Evolutionary conservation across 495 filamentous ascomycete genomes (phyloP).

Genomic region (Hypoxylon cercidicola): DNA sequence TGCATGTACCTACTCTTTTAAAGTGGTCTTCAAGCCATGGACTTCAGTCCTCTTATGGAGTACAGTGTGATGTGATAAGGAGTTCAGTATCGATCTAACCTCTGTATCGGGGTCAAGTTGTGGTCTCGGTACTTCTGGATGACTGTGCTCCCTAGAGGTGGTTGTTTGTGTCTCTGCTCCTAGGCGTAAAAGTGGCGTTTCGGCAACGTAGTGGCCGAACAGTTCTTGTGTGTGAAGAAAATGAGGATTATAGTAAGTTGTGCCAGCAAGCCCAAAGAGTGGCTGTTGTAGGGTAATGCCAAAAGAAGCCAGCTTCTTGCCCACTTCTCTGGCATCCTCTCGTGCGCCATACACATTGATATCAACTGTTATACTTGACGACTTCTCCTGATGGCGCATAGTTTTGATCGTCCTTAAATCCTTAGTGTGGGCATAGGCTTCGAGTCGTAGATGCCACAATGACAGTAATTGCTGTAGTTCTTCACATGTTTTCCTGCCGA

Average conservation of each 20-base stretch:
- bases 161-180: not conserved
- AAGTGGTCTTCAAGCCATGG: not conserved
- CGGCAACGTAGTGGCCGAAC: constrained; percentile 1
- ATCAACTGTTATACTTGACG: not conserved
- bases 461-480: not conserved
- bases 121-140: not conserved
- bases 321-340: not conserved
- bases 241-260: constrained; percentile 6
- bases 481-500: constrained; percentile 6
- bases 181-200: not conserved
- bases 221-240: constrained; percentile 1
- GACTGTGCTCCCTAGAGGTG: not conserved
- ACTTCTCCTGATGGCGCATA: not conserved
- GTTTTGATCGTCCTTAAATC: not conserved
- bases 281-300: constrained; percentile 4
- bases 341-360: constrained; percentile 5
- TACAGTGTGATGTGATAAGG: constrained; percentile 2
- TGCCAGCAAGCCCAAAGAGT: not conserved
- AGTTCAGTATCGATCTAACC: constrained; percentile 3
- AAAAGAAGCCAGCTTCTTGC: constrained; percentile 1
- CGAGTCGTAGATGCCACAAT: not conserved
- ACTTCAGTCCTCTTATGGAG: not conserved
- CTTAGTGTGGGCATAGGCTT: not conserved
- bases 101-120: not conserved
- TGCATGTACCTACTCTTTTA: constrained; percentile 1